Base-by-base conservation (phyloP, 495 filamentous ascomycete species). In the Xylaria flabelliformis region DNA sequence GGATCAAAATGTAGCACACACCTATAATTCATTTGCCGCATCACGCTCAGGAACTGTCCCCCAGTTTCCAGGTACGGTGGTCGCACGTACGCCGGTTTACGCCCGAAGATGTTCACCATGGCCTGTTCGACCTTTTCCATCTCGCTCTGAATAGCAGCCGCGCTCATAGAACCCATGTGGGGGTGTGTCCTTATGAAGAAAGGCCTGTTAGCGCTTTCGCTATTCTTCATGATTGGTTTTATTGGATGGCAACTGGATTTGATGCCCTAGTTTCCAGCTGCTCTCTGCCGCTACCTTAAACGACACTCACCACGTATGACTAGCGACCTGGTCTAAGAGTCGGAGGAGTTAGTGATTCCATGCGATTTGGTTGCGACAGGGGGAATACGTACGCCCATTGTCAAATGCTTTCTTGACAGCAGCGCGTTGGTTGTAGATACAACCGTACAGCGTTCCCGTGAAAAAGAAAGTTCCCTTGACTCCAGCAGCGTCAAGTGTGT, bases 401-500 rank as follows among this genome's bases (percentile, higher is more conserved):
- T 80, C 80, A 73, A 75, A 87, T 0, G 86, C 81, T 71, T 83
- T 85, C 75, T 87, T 84, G 55, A 88, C 81, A 10, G 84, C 84
- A 13, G 76, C 75, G 8, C 75, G 75, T 68, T 85, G 80, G 63
- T 84, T 82, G 77, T 88, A 88, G 76, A 88, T 88, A 78, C 86
- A 88, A 9, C 86, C 84, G 36, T 88, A 88, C 26, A 88, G 80
- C 13, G 86, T 88, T n/a, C 87, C 87, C 4, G 85, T 88, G 53
- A 79, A 81, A 78, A 88, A 88, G 75, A 88, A 88, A 50, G 86
- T 88, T 41, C 80, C 86, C 74, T 85, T 84, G 5, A 82, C 83
- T 17, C 81, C 80, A 7, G 79, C 82, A 26, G 70, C 72, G 58
- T 81, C 72, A 0, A 81, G 74, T 19, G 73, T 79, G 26, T 81